These are phyloP conservation scores for Cryptococcus sp. DNA, from an alignment of 1,284 basidiomycete species.

Conservation along the genomic window DNA sequence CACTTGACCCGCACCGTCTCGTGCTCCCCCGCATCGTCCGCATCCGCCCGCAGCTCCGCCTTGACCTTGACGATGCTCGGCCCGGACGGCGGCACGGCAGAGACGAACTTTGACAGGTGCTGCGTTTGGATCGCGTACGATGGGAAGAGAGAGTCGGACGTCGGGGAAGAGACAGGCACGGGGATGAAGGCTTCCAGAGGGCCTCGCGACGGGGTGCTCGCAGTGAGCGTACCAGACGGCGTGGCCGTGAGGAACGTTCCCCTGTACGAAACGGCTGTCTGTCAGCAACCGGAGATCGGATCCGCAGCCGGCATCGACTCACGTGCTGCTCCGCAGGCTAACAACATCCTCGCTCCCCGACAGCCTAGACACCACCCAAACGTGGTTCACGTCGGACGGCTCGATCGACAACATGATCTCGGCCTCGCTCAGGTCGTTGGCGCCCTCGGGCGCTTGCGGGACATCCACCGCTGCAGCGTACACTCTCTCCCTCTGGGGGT, in stretches of 20 bases:
- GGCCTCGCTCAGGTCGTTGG: constrained; percentile 36
- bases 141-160: constrained; percentile 31
- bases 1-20: constrained; percentile 60
- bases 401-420: constrained; percentile 44
- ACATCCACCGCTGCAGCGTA: constrained; percentile 46
- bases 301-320: constrained; percentile 21
- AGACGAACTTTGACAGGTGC: constrained; percentile 39
- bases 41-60: constrained; percentile 56
- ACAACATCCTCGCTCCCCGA: constrained; percentile 52
- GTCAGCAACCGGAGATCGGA: not conserved
- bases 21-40: constrained; percentile 11
- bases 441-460: constrained; percentile 46
- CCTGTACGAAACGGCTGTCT: constrained; percentile 12
- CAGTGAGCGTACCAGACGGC: constrained; percentile 43
- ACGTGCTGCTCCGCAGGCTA: constrained; percentile 49
- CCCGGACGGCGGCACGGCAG: constrained; percentile 19
- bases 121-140: constrained; percentile 28
- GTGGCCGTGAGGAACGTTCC: constrained; percentile 49
- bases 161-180: constrained; percentile 11
- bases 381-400: constrained; percentile 53
- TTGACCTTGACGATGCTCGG: constrained; percentile 31
- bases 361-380: constrained; percentile 54
- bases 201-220: constrained; percentile 46
- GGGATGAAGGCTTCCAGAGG: constrained; percentile 49
- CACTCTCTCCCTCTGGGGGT: constrained; percentile 41